Base-by-base conservation (phyloP, 2,329 filamentous ascomycete genomes). In the Talaromyces sp. region DNA sequence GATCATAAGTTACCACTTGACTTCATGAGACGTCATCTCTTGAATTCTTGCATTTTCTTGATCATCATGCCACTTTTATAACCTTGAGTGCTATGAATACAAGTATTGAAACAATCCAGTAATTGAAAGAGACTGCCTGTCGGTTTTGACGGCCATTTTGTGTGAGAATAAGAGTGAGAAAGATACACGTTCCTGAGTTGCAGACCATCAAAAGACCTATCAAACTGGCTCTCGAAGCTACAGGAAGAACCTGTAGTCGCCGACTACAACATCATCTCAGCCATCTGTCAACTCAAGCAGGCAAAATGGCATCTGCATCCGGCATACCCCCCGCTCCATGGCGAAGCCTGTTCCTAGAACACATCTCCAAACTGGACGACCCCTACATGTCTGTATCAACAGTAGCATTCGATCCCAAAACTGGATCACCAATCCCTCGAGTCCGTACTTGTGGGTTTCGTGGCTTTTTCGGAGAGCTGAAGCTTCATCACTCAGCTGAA, bases 371-470 rank as follows among this genome's bases (percentile, higher is more conserved):
- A 54, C 70, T 79, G 66, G 73, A 73, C 7, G 76, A 76, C 0
- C 75, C 76, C 7, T 78, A 77, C 64, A 80, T 82, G 66, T 72
- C 75, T 49, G 75, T 82, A 59, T 73, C 75, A 7, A 86, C 85
- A 3, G 77, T 88, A 47, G 70, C 63, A 10, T 64, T 66, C 13
- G 62, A 68, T 19, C n/a, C 65, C 7, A 65, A 70, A 19, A 61
- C 63, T 8, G 29, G 64, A 54, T 38, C 34, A 31, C 36, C 63
- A 15, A 34, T 64, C 1, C 81, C 83, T 0, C 76, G 91, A 63
- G 89, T 87, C 8, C 87, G 93, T 62, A 93, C 88, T 72, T 95
- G 93, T 78, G 88, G 97, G 72, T 94, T 88, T 79, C 90, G 94
- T 67, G 92, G 93, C 70, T 88, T 96, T 79, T 97, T 91, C 87